These are phyloP conservation scores for Multifurca ochricompacta DNA, from an alignment of 768 basidiomycete species.

Conservation along the genomic window DNA sequence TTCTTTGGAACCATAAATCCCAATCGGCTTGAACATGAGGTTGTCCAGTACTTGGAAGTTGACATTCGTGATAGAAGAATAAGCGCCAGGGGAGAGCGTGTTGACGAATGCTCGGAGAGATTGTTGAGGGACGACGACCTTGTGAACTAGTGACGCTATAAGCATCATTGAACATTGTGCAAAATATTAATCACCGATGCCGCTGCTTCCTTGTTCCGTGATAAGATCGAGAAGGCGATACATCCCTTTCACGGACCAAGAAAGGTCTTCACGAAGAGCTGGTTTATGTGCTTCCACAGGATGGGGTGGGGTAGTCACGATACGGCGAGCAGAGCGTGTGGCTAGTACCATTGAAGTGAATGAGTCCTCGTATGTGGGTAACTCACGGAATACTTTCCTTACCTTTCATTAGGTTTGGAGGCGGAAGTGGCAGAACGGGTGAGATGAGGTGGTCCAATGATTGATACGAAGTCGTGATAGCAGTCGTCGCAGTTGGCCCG, in stretches of 20 bases:
- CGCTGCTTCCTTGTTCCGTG: constrained; percentile 41
- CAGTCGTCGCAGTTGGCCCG: constrained; percentile 73
- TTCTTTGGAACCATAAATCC: constrained; percentile 49
- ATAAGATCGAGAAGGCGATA: constrained; percentile 49
- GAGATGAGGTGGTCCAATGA: constrained; percentile 52
- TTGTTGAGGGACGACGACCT: constrained; percentile 51
- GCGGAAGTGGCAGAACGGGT: constrained; percentile 20
- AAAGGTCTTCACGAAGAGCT: background rate
- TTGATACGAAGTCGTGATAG: constrained; percentile 77
- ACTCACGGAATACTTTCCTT: no score
- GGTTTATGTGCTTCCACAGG: no score
- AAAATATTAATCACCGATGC: constrained; percentile 35
- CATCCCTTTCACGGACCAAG: constrained; percentile 35
- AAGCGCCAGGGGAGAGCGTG: constrained; percentile 41
- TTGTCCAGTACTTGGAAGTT: constrained; percentile 47
- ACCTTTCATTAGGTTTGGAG: no score
- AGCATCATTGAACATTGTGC: background rate
- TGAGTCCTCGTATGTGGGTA: no score
- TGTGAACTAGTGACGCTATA: constrained; percentile 38
- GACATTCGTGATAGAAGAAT: constrained; percentile 45
- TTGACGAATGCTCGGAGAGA: constrained; percentile 44
- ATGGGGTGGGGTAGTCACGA: no score
- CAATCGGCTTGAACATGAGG: constrained; percentile 40
- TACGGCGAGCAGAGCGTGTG: no score
- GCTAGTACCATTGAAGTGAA: no score